Percentiles rank a stretch among this genome's conserved stretches.
Conservation (phyloP, 2,329 filamentous ascomycete species). For the Fusarium hostae region DNA sequence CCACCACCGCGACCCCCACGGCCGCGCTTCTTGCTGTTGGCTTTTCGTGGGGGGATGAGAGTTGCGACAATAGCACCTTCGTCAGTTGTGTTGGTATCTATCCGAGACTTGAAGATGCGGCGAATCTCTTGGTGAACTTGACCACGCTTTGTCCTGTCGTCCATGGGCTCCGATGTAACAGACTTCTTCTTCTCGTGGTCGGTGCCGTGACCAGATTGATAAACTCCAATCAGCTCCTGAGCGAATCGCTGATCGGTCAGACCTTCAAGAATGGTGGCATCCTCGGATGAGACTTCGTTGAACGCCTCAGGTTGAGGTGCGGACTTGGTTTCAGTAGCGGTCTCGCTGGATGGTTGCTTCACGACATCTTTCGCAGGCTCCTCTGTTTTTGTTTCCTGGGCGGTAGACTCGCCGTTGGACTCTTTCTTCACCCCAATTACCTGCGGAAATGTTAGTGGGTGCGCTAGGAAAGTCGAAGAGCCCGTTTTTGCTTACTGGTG, state of each 20-base stretch:
- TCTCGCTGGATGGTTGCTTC: constrained; percentile 34
- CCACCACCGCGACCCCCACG: constrained; percentile 40
- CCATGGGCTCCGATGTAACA: constrained; percentile 55
- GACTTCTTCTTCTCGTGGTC: constrained; percentile 45
- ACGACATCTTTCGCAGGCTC: constrained; percentile 27
- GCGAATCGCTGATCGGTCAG: constrained; percentile 55
- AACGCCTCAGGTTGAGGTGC: constrained; percentile 32
- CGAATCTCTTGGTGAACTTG: constrained; percentile 73
- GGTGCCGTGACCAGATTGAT: constrained; percentile 50
- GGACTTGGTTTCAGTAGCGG: constrained; percentile 23
- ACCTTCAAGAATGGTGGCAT: constrained; percentile 51
- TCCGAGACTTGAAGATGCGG: constrained; percentile 79
- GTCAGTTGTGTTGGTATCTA: constrained; percentile 77
- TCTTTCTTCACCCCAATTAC: constrained; percentile 25
- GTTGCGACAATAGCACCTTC: constrained; percentile 72
- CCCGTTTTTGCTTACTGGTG: constrained; percentile 14
- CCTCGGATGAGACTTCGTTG: constrained; percentile 48
- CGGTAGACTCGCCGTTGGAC: constrained; percentile 14
- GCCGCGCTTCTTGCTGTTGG: constrained; percentile 45
- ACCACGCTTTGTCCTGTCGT: constrained; percentile 59
- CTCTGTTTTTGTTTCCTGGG: constrained; percentile 24
- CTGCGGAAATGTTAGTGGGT: constrained; percentile 27
- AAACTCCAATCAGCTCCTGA: constrained; percentile 55
- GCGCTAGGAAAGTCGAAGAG: not conserved
- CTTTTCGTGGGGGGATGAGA: constrained; percentile 64